These are phyloP conservation scores for Sporothrix brasiliensis DNA, from an alignment of 2,329 filamentous ascomycete species.

Conservation along the genomic window DNA sequence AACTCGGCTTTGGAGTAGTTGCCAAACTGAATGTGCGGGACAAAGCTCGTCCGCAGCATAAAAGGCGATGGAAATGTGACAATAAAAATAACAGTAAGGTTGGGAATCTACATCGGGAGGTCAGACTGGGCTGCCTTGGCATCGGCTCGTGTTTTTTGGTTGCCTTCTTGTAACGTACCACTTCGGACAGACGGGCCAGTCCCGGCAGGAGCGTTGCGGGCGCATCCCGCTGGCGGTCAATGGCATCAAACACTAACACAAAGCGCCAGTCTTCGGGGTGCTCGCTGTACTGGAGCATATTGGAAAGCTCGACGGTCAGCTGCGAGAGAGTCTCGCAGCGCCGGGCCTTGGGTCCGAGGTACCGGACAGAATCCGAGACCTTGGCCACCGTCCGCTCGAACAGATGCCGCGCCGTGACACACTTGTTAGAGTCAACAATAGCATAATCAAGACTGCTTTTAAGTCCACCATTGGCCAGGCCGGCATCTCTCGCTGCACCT, in stretches of 20 bases:
- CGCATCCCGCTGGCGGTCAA: slow-evolving; percentile 82
- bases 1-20: slow-evolving; percentile 81
- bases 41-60: slow-evolving; percentile 68
- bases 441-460: slow-evolving; percentile 53
- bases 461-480: slow-evolving; percentile 40
- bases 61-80: slow-evolving; percentile 71
- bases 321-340: slow-evolving; percentile 81
- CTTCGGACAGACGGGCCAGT: slow-evolving; percentile 77
- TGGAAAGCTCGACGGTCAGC: slow-evolving; percentile 71
- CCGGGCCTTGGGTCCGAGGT: slow-evolving; percentile 52
- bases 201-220: slow-evolving; percentile 78
- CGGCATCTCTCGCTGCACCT: slow-evolving; percentile 53
- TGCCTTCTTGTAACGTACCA: slow-evolving; percentile 55
- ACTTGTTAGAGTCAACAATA: slow-evolving; percentile 71
- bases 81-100: slow-evolving; percentile 75
- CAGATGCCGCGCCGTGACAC: slow-evolving; percentile 75
- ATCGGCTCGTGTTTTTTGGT: not conserved
- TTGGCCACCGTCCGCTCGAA: slow-evolving; percentile 70
- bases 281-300: slow-evolving; percentile 57
- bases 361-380: slow-evolving; percentile 57
- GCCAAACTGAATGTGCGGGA: slow-evolving; percentile 79
- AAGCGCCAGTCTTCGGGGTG: slow-evolving; percentile 59
- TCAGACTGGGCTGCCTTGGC: not conserved
- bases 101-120: slow-evolving; percentile 64
- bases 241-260: slow-evolving; percentile 82